phyloP scores from a whole-genome alignment of 1,284 basidiomycete genomes.

The Cutaneotrichosporon cavernicola region DNA sequence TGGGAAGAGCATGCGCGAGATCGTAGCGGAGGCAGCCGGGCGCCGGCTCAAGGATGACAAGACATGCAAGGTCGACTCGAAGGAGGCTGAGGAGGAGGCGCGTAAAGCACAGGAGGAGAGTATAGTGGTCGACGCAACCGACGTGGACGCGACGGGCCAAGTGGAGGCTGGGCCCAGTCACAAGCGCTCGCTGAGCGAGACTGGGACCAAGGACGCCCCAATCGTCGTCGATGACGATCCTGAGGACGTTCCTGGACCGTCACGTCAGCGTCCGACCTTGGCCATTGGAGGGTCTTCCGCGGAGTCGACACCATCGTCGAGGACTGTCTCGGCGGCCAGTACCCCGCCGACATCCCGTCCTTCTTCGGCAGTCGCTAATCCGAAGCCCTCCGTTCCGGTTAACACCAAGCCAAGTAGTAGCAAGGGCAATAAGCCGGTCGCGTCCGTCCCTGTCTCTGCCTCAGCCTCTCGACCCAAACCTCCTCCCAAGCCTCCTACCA shows the following conservation, averaged over 20 bases:
- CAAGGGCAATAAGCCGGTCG: not conserved
- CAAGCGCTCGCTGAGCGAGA: slow-evolving; percentile 20
- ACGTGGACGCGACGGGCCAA: slow-evolving; percentile 1
- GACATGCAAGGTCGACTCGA: slow-evolving; percentile 58
- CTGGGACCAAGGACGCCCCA: slow-evolving; percentile 1
- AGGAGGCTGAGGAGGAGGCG: slow-evolving; percentile 65
- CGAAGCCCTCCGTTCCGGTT: not conserved
- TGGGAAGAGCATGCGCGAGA: slow-evolving; percentile 64
- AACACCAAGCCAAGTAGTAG: not conserved
- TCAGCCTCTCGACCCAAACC: not conserved
- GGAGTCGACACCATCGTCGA: not conserved
- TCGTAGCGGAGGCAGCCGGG: slow-evolving; percentile 80
- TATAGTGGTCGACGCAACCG: slow-evolving; percentile 62
- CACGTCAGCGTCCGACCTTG: not conserved
- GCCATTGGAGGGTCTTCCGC: not conserved
- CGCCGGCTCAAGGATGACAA: slow-evolving; percentile 68
- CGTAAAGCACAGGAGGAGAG: slow-evolving; percentile 68
- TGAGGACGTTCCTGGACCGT: not conserved
- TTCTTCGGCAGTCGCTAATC: not conserved
- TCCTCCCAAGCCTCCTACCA: not conserved
- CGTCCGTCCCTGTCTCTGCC: not conserved
- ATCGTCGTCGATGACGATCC: slow-evolving; percentile 22
- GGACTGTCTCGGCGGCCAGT: not conserved
- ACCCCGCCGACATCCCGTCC: not conserved
- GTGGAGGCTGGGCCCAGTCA: not conserved